These are phyloP conservation scores for Aspergillus candidus DNA, from an alignment of 2,329 filamentous ascomycete species.

Conservation along the genomic window DNA sequence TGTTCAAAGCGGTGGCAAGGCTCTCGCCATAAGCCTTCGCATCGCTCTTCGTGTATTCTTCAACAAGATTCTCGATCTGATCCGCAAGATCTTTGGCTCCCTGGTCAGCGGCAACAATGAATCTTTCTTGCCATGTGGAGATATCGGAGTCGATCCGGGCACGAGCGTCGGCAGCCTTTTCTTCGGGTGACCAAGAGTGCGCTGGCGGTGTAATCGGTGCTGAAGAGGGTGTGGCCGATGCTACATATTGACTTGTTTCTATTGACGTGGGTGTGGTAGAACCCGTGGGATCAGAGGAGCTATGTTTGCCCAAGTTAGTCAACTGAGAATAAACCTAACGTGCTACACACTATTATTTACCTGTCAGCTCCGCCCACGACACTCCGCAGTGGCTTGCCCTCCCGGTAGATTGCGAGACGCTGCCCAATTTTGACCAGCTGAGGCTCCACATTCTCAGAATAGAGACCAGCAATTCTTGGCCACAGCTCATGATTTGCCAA, in stretches of 20 bases:
- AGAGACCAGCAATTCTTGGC: conserved; percentile 73
- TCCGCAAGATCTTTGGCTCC: conserved; percentile 63
- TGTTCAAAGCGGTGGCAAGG: conserved; percentile 63
- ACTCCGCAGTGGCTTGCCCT: conserved; percentile 57
- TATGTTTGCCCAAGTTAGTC: conserved; percentile 11
- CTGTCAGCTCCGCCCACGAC: conserved; percentile 51
- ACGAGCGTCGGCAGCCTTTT: conserved; percentile 41
- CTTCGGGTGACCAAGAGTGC: conserved; percentile 39
- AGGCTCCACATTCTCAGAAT: conserved; percentile 88
- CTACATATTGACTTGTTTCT: conserved; percentile 13
- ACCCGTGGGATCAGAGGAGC: conserved; percentile 17
- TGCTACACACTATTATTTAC: conserved; percentile 19
- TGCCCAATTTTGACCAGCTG: conserved; percentile 90
- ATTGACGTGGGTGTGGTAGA: conserved; percentile 17
- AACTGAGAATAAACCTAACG: not conserved
- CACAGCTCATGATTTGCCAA: conserved; percentile 74
- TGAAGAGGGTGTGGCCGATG: conserved; percentile 19
- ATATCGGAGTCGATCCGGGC: conserved; percentile 72
- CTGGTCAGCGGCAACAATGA: conserved; percentile 76
- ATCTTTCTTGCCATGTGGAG: conserved; percentile 79
- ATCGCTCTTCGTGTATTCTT: conserved; percentile 63
- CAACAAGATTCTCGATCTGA: conserved; percentile 64
- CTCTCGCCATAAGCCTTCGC: conserved; percentile 36
- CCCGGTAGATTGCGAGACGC: conserved; percentile 62
- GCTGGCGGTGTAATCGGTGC: conserved; percentile 21